These are phyloP conservation scores for Cryptosporidium meleagridis DNA, from an alignment of 169 alveolate genomes.

Conservation along the genomic window DNA sequence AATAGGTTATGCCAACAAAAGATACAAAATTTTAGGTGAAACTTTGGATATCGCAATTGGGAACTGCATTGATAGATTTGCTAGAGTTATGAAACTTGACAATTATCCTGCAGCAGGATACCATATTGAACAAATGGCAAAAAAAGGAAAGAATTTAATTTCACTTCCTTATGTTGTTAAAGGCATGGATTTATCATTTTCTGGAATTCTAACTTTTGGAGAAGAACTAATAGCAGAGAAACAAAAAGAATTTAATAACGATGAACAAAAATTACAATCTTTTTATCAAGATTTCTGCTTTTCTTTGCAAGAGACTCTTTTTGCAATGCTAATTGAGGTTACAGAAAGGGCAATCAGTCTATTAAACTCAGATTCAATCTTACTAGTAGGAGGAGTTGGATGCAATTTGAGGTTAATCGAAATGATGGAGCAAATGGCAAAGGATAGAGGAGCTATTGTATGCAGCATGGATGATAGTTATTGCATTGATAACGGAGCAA, in stretches of 20 bases:
- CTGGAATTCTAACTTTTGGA: constrained; percentile 74
- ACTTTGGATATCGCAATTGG: constrained; percentile 99
- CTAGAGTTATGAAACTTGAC: constrained; percentile 94
- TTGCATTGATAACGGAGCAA: constrained; percentile 99
- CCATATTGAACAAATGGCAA: constrained; percentile 96
- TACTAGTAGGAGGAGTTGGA: constrained; percentile 99
- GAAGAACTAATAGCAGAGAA: constrained; percentile 62
- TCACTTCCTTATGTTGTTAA: constrained; percentile 96
- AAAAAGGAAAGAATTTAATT: constrained; percentile 87
- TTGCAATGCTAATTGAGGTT: constrained; percentile 97
- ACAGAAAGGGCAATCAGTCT: constrained; percentile 99
- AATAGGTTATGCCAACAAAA: constrained; percentile 81
- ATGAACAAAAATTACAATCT: constrained; percentile 74
- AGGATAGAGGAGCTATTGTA: constrained; percentile 94
- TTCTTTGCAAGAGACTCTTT: constrained; percentile 95
- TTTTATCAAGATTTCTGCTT: constrained; percentile 91
- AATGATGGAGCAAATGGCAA: constrained; percentile 96
- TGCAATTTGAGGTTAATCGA: constrained; percentile 95
- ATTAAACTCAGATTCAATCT: constrained; percentile 92
- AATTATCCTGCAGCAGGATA: constrained; percentile 99
- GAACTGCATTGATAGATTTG: constrained; percentile 97
- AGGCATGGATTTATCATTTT: constrained; percentile 96
- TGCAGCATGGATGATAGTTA: constrained; percentile 99
- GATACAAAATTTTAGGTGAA: constrained; percentile 97
- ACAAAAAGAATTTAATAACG: constrained; percentile 77